Evolutionary conservation across 1,284 basidiomycete species (phyloP), one percentile per base, ranked within the genome.

Genomic region (Inonotus obliquus): DNA sequence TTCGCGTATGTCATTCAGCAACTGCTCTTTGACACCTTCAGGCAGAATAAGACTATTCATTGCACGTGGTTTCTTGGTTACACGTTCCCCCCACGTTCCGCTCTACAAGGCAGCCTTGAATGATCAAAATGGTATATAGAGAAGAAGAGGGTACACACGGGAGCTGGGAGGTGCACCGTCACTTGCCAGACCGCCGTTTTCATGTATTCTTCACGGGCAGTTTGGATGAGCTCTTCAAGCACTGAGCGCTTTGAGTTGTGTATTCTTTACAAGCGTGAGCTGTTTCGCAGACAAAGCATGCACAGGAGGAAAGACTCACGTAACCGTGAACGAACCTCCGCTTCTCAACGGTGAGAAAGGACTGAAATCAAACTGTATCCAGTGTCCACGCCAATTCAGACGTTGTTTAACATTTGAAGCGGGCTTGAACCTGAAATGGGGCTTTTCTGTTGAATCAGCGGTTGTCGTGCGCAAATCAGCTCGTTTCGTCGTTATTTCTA

Each of bases 21-120:
- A 68, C 2, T 73, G 73, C 4, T 81, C 76, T 19, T 83, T 72
- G 17, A 80, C 71, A 13, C 77, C 77, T 10, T 76, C 72, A 6
- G 77, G 76, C 7, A 85, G 71, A 48, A 84, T 76, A 59, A 85
- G 78, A 2, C 81, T 82, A 54, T 74, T 75, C 10, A 83, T 70
- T 4, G 80, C 76, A 5, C 82, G 70, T 23, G 78, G 38, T 11
- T 59, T 59, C 57, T 55, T 63, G 17, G 61, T 59, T 9, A 63
- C 57, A n/a, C 27, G 6, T 23, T 54, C 54, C 23, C 44, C 25
- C 61, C 60, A 62, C 13, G 47, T 19, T 17, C 60, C 55, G n/a
- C 53, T 17, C 60, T 62, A n/a, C 1, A 23, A n/a, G n/a, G n/a
- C n/a, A n/a, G n/a, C n/a, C n/a, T n/a, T n/a, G n/a, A n/a, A n/a